These are phyloP conservation scores for Anthracocystis setariae DNA, from an alignment of 1,284 basidiomycete species.

Conservation along the genomic window DNA sequence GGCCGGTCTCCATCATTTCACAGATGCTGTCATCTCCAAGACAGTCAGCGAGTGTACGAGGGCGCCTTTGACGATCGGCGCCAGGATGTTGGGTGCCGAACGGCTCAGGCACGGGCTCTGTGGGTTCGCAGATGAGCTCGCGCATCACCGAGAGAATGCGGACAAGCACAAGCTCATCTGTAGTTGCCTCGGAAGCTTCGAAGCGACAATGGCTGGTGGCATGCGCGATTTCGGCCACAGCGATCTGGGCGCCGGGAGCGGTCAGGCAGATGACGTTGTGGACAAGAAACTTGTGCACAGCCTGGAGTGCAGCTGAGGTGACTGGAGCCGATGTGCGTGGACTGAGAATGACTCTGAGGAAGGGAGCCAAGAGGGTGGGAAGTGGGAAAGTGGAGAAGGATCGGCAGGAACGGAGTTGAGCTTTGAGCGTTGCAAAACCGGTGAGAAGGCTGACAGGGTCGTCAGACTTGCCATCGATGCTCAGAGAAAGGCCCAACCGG, in stretches of 20 bases:
- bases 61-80: conserved; percentile 1
- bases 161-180: conserved; percentile 91
- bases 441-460: conserved; percentile 74
- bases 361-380: conserved; percentile 68
- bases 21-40: conserved; percentile 88
- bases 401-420: conserved; percentile 71
- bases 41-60: conserved; percentile 50
- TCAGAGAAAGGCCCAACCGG: conserved; percentile 26
- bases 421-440: conserved; percentile 86
- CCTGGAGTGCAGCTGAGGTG: conserved; percentile 85
- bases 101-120: conserved; percentile 1
- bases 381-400: conserved; percentile 53
- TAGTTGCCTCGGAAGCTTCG: conserved; percentile 85
- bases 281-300: conserved; percentile 86
- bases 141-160: conserved; percentile 91
- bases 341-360: conserved; percentile 91
- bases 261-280: conserved; percentile 77
- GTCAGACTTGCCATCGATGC: conserved; percentile 33
- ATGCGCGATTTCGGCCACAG: conserved; percentile 84
- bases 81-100: not conserved
- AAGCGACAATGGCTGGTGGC: conserved; percentile 96
- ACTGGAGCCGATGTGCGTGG: conserved; percentile 92
- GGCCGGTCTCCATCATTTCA: conserved; percentile 96
- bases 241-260: conserved; percentile 68
- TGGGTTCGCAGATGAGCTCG: conserved; percentile 76